Percentiles rank a stretch among this genome's conserved stretches.
These are phyloP conservation scores for Citrus medica DNA, from an alignment of 345 rosid genomes.

Conservation along the genomic window DNA sequence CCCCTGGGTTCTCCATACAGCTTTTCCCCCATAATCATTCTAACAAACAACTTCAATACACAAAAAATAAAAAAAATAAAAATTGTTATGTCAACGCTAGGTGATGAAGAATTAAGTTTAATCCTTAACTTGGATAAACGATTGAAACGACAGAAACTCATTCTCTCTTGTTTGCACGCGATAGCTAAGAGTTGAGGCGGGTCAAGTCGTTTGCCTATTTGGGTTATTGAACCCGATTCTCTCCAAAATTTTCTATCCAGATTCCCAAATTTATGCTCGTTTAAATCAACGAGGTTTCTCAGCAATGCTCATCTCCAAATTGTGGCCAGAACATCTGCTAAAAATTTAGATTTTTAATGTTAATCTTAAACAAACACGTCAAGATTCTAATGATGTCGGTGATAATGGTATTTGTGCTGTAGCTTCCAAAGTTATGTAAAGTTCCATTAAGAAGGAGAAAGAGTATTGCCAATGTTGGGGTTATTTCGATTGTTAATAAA, in stretches of 20 bases:
- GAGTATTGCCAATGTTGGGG: slow-evolving; percentile 29
- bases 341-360: slow-evolving; percentile 6
- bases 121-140: too few species aligned
- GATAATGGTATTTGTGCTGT: slow-evolving; percentile 28
- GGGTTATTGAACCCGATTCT: slow-evolving; percentile 32
- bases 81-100: too few species aligned
- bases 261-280: slow-evolving; percentile 31
- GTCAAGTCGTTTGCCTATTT: slow-evolving; percentile 1
- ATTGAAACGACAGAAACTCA: slow-evolving; percentile 25
- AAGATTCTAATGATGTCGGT: not conserved
- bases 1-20: not conserved
- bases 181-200: slow-evolving; percentile 46
- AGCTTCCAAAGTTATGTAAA: slow-evolving; percentile 25
- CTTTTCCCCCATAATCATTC: not conserved
- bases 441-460: slow-evolving; percentile 17
- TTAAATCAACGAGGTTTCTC: slow-evolving; percentile 13
- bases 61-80: not conserved
- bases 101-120: too few species aligned
- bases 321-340: slow-evolving; percentile 31
- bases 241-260: slow-evolving; percentile 32
- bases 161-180: slow-evolving; percentile 36
- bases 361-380: too few species aligned
- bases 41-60: not conserved
- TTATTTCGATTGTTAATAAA: slow-evolving; percentile 17
- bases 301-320: slow-evolving; percentile 27